phyloP scores from a whole-genome alignment of 2,329 filamentous ascomycete species.

The Hypoxylon sp. region DNA sequence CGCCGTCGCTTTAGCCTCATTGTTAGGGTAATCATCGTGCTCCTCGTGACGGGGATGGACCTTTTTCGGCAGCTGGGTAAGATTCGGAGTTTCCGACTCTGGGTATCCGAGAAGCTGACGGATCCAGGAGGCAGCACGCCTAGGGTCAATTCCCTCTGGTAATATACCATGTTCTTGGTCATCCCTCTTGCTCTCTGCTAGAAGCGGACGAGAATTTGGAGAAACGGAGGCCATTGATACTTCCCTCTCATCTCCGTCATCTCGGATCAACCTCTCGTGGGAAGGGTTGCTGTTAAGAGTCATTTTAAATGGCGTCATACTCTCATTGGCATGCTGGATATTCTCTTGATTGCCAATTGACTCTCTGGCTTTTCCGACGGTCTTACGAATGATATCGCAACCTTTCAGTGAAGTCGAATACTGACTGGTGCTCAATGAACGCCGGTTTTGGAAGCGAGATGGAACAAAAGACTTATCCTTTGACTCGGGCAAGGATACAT shows the following conservation, averaged over 20 bases:
- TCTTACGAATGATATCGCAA: slow-evolving; percentile 13
- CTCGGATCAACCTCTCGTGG: not conserved
- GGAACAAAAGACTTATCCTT: slow-evolving; percentile 13
- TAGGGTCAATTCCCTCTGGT: slow-evolving; percentile 39
- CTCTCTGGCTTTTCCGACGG: slow-evolving; percentile 17
- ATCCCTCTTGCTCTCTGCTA: slow-evolving; percentile 3
- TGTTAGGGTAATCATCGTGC: slow-evolving; percentile 36
- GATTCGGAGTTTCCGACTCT: slow-evolving; percentile 28
- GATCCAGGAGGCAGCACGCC: slow-evolving; percentile 48
- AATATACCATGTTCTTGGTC: slow-evolving; percentile 24
- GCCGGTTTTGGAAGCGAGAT: slow-evolving; percentile 28
- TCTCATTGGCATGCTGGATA: slow-evolving; percentile 25
- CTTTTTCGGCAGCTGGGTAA: slow-evolving; percentile 50
- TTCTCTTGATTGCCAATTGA: slow-evolving; percentile 40
- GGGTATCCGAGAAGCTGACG: slow-evolving; percentile 47
- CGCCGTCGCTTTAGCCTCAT: slow-evolving; percentile 21
- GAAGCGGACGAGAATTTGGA: slow-evolving; percentile 20
- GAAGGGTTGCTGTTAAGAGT: not conserved
- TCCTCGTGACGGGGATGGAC: slow-evolving; percentile 42
- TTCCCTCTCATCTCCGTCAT: not conserved
- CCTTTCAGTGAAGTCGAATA: slow-evolving; percentile 34
- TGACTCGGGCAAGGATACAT: slow-evolving; percentile 3
- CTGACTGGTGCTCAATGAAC: slow-evolving; percentile 31
- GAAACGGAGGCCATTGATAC: slow-evolving; percentile 30
- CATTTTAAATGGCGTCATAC: slow-evolving; percentile 7